phyloP scores from a whole-genome alignment of 768 basidiomycete genomes.

The Lactarius quietus region DNA sequence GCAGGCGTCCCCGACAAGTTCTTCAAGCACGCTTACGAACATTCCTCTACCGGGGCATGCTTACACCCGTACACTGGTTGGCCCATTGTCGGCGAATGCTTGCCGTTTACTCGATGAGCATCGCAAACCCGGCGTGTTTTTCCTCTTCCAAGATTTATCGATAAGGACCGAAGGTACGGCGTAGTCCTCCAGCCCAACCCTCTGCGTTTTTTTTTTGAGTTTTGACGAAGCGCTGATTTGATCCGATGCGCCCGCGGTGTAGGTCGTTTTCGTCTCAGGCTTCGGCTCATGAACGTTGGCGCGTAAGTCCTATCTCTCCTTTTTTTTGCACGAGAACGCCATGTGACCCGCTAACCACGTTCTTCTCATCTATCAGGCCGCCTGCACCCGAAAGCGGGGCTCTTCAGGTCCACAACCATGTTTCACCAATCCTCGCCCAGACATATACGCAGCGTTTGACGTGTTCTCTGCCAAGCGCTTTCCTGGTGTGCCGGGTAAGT shows the following conservation, averaged over 20 bases:
- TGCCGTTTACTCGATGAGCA: slow-evolving; percentile 82
- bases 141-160: slow-evolving; percentile 92
- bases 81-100: slow-evolving; percentile 83
- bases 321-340: slow-evolving; percentile 1
- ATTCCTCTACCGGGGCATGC: slow-evolving; percentile 58
- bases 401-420: slow-evolving; percentile 56
- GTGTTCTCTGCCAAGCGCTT: slow-evolving; percentile 94
- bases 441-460: slow-evolving; percentile 79
- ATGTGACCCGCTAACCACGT: slow-evolving; percentile 3
- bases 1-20: slow-evolving; percentile 31
- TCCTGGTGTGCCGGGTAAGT: slow-evolving; percentile 85
- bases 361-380: slow-evolving; percentile 3
- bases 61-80: slow-evolving; percentile 87
- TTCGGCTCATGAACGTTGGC: slow-evolving; percentile 88
- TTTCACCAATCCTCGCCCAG: slow-evolving; percentile 79
- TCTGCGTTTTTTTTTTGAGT: slow-evolving; percentile 1
- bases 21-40: slow-evolving; percentile 34
- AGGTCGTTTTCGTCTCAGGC: slow-evolving; percentile 83
- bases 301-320: slow-evolving; percentile 56
- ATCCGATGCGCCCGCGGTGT: slow-evolving; percentile 15
- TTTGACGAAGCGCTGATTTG: slow-evolving; percentile 18
- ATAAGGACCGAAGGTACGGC: slow-evolving; percentile 83
- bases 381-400: slow-evolving; percentile 73
- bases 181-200: slow-evolving; percentile 6
- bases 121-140: slow-evolving; percentile 84